Conservation (phyloP, 1,284 basidiomycete genomes). For the Agaricales sp. region DNA sequence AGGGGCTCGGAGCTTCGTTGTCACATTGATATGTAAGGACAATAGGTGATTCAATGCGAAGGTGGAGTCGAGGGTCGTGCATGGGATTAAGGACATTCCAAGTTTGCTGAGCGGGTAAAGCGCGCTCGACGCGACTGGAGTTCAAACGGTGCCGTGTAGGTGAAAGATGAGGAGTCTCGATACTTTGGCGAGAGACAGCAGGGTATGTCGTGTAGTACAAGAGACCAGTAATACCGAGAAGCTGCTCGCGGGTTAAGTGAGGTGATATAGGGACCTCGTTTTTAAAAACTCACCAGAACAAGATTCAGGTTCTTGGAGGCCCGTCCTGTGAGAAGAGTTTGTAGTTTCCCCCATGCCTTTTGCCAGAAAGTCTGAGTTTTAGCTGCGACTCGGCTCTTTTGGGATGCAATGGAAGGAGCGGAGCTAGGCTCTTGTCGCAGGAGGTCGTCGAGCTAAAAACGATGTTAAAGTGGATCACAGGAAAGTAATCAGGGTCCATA, state of each 20-base stretch:
- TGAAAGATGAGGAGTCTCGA: not conserved
- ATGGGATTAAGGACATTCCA: constrained; percentile 80
- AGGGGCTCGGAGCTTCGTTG: constrained; percentile 13
- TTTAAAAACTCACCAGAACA: constrained; percentile 44
- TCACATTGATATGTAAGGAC: constrained; percentile 59
- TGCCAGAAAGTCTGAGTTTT: constrained; percentile 33
- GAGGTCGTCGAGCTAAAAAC: constrained; percentile 60
- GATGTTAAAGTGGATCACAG: not conserved
- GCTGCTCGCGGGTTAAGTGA: constrained; percentile 26
- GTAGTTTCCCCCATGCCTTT: constrained; percentile 29
- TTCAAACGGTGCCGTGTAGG: not conserved
- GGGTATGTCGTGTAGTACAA: constrained; percentile 63
- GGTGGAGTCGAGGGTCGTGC: constrained; percentile 60
- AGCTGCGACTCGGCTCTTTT: constrained; percentile 17
- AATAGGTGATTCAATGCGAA: constrained; percentile 73
- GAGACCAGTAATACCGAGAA: constrained; percentile 62
- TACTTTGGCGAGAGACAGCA: constrained; percentile 21
- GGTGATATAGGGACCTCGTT: constrained; percentile 4
- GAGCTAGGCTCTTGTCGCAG: constrained; percentile 54
- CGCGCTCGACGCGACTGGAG: constrained; percentile 17
- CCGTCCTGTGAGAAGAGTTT: constrained; percentile 55
- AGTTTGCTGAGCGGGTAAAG: constrained; percentile 49
- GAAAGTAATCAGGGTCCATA: constrained; percentile 19
- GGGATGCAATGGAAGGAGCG: constrained; percentile 25
- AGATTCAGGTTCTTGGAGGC: constrained; percentile 76